Evolutionary conservation across 345 rosid species (phyloP).

Genomic region (Cardamine resedifolia): DNA sequence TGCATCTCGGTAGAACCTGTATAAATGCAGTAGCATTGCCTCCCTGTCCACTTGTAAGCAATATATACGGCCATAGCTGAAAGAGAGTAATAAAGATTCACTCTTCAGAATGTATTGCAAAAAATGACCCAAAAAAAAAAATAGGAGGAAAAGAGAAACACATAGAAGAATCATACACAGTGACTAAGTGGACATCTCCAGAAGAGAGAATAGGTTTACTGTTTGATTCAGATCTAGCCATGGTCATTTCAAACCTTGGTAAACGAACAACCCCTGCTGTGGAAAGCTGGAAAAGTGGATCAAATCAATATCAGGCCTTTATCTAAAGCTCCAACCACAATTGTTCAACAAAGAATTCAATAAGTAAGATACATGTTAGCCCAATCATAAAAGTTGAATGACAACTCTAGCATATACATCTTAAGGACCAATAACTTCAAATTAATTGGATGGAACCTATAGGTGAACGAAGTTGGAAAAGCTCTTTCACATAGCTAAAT

Average conservation of each 20-base stretch:
- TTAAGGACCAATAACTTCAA: neutral
- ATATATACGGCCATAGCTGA: slow-evolving; percentile 98
- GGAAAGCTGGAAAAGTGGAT: slow-evolving; percentile 69
- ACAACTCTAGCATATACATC: slow-evolving; percentile 14
- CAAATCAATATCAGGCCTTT: slow-evolving; percentile 18
- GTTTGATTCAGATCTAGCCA: slow-evolving; percentile 86
- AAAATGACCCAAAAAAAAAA: neutral
- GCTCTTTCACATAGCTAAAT: neutral
- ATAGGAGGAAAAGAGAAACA: slow-evolving; percentile 11
- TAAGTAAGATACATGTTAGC: neutral
- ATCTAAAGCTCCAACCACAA: slow-evolving; percentile 12
- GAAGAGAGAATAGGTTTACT: slow-evolving; percentile 87
- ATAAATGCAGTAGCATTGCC: slow-evolving; percentile 87
- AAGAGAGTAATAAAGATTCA: slow-evolving; percentile 18
- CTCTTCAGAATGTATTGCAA: neutral
- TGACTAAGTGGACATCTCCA: slow-evolving; percentile 80
- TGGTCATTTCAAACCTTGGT: slow-evolving; percentile 94
- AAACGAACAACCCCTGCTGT: slow-evolving; percentile 83
- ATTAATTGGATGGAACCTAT: slow-evolving; percentile 7
- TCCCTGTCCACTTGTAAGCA: slow-evolving; percentile 97
- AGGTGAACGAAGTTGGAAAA: neutral
- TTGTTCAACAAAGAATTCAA: neutral
- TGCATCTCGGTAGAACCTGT: slow-evolving; percentile 97
- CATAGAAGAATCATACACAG: slow-evolving; percentile 59
- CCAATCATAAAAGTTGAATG: slow-evolving; percentile 16